These are phyloP conservation scores for Zoysia japonica DNA, from an alignment of 176 grass and related monocot species.

Conservation along the genomic window DNA sequence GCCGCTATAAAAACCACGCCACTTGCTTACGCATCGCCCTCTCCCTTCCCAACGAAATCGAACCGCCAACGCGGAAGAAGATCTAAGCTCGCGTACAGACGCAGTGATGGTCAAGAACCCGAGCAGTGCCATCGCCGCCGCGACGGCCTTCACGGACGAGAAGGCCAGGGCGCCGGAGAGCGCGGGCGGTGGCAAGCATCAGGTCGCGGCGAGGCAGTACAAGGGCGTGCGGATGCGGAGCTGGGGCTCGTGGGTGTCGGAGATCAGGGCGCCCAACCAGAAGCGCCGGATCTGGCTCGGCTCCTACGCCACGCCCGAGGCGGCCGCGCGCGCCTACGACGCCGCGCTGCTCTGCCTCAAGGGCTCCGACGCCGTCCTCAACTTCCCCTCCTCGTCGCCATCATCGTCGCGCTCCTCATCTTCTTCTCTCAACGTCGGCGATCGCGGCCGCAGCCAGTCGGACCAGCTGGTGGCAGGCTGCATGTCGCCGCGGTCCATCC, in stretches of 20 bases:
- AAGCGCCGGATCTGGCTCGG: slow-evolving; percentile 96
- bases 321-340: slow-evolving; percentile 88
- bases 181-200: neutral
- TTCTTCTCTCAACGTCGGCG: neutral
- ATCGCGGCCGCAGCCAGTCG: neutral
- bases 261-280: slow-evolving; percentile 88
- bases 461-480: slow-evolving; percentile 4
- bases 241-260: slow-evolving; percentile 97
- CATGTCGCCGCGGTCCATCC: slow-evolving; percentile 87
- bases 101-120: slow-evolving; percentile 46
- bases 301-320: slow-evolving; percentile 83
- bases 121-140: slow-evolving; percentile 3
- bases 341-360: slow-evolving; percentile 88
- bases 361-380: slow-evolving; percentile 77
- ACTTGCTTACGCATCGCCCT: slow-evolving; percentile 29
- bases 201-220: slow-evolving; percentile 51
- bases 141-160: neutral
- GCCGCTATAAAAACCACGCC: slow-evolving; percentile 30
- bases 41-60: neutral
- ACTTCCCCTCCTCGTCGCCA: slow-evolving; percentile 54
- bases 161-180: neutral
- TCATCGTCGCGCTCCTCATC: slow-evolving; percentile 27
- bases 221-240: slow-evolving; percentile 91
- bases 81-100: neutral
- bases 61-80: neutral